These are phyloP conservation scores for Xylariaceae sp. DNA, from an alignment of 2,329 filamentous ascomycete species.

Conservation along the genomic window DNA sequence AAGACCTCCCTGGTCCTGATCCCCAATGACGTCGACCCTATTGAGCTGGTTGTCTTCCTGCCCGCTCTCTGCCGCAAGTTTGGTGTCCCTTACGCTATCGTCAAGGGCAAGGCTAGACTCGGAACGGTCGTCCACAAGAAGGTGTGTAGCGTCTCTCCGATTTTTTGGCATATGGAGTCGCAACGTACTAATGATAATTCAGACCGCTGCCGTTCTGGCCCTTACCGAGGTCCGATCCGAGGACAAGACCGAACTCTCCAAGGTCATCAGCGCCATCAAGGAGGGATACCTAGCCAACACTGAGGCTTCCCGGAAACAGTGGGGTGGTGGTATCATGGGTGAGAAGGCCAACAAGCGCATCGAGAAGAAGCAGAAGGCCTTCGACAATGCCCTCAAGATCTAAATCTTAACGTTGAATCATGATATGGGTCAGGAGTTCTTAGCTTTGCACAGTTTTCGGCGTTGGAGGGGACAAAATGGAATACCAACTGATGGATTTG, in stretches of 20 bases:
- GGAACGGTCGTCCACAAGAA: slow-evolving; percentile 99
- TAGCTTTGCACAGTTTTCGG: slow-evolving; percentile 32
- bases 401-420: slow-evolving; percentile 43
- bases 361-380: slow-evolving; percentile 87
- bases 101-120: slow-evolving; percentile 99
- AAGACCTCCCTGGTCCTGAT: slow-evolving; percentile 98
- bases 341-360: slow-evolving; percentile 78
- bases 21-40: slow-evolving; percentile 98
- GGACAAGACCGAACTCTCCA: slow-evolving; percentile 97
- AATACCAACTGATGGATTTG: slow-evolving; percentile 35
- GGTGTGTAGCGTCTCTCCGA: slow-evolving; percentile 42
- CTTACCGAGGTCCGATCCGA: slow-evolving; percentile 94
- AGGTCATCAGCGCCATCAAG: slow-evolving; percentile 94
- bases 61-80: slow-evolving; percentile 99
- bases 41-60: slow-evolving; percentile 98
- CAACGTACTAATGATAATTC: slow-evolving; percentile 25
- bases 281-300: slow-evolving; percentile 96
- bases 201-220: slow-evolving; percentile 94
- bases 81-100: slow-evolving; percentile 97
- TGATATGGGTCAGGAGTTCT: slow-evolving; percentile 30
- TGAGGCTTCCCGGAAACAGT: slow-evolving; percentile 85
- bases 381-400: slow-evolving; percentile 96
- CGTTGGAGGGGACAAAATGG: slow-evolving; percentile 34
- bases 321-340: slow-evolving; percentile 99
- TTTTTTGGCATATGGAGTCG: background rate